These are phyloP conservation scores for Phytophthora nicotianae DNA, from an alignment of 352 stramenopile species.

Conservation along the genomic window DNA sequence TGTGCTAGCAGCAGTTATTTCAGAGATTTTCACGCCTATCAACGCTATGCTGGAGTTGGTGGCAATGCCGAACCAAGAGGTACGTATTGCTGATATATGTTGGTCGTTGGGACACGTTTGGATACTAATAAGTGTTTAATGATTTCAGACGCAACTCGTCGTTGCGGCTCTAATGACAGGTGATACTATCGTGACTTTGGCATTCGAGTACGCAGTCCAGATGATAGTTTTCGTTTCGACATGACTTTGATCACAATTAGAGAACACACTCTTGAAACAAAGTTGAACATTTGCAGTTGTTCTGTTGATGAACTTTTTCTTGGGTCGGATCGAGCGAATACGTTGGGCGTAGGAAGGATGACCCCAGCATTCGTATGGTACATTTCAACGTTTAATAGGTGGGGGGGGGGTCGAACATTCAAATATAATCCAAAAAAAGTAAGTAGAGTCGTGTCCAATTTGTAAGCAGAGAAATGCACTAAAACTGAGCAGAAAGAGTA, in stretches of 20 bases:
- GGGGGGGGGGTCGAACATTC: too few species aligned
- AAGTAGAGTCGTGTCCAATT: too few species aligned
- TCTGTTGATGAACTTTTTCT: too few species aligned
- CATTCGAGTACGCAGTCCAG: conserved; percentile 48
- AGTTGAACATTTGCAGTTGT: background rate
- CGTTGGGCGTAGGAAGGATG: too few species aligned
- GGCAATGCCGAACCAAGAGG: conserved; percentile 78
- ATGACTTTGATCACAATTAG: conserved; percentile 9
- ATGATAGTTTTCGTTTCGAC: conserved; percentile 29
- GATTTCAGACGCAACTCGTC: conserved; percentile 42
- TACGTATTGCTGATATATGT: conserved; percentile 6
- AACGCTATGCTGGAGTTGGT: conserved; percentile 92
- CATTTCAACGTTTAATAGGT: too few species aligned
- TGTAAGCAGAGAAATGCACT: too few species aligned
- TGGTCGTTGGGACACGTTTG: background rate
- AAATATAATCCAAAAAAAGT: too few species aligned
- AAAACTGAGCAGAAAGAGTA: too few species aligned
- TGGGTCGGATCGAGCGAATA: too few species aligned
- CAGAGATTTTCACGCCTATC: conserved; percentile 87
- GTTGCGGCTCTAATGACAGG: conserved; percentile 60
- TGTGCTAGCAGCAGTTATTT: conserved; percentile 90
- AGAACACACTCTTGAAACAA: background rate
- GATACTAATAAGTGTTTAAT: conserved; percentile 10
- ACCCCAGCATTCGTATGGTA: too few species aligned
- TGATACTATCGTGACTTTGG: conserved; percentile 56